Conservation (phyloP, 1,284 basidiomycete species). For the Cutaneotrichosporon sp. region DNA sequence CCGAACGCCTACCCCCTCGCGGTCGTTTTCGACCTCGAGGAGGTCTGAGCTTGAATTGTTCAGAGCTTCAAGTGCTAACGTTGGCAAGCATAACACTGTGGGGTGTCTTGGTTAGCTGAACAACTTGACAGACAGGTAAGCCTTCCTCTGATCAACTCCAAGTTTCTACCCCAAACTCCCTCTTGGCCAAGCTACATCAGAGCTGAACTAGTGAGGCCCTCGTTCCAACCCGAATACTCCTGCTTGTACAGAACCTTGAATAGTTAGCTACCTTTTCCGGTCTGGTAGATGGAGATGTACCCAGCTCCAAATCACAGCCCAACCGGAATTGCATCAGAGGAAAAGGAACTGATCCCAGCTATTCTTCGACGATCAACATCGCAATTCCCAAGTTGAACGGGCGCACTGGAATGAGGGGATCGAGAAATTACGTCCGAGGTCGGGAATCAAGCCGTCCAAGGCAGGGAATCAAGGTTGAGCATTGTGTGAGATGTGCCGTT, state of each 20-base stretch:
- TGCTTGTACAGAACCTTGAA: no score
- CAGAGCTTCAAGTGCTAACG: no score
- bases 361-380: constrained; percentile 77
- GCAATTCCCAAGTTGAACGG: constrained; percentile 71
- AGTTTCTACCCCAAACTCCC: no score
- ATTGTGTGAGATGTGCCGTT: no score
- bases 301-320: no score
- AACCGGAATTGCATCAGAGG: constrained; percentile 77
- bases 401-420: constrained; percentile 38
- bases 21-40: constrained; percentile 82
- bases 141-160: background rate
- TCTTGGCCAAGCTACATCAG: background rate
- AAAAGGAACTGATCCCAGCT: constrained; percentile 71
- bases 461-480: no score
- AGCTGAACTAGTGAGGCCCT: no score
- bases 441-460: constrained; percentile 22
- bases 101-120: constrained; percentile 64
- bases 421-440: constrained; percentile 37
- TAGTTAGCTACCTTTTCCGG: no score
- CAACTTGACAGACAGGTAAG: constrained; percentile 63
- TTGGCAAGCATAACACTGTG: no score
- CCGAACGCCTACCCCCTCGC: constrained; percentile 62
- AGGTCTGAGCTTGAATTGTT: constrained; percentile 43
- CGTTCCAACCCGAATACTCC: no score
- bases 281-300: no score